These are phyloP conservation scores for Clarireedia paspali DNA, from an alignment of 2,329 filamentous ascomycete species.

Conservation along the genomic window DNA sequence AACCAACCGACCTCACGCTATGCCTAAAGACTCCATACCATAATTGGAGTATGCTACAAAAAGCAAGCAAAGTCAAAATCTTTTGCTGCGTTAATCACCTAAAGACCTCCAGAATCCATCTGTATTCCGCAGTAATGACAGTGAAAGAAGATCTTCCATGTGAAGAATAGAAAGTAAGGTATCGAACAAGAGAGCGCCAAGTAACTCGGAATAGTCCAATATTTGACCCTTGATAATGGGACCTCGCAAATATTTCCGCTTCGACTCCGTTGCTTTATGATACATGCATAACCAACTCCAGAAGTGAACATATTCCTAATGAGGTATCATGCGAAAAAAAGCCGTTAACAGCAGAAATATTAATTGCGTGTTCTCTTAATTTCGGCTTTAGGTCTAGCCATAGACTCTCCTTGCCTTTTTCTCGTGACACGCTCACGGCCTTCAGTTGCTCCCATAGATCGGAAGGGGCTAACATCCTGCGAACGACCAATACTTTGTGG, in stretches of 20 bases:
- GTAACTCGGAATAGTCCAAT: not conserved
- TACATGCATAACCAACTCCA: not conserved
- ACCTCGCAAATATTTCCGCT: no score
- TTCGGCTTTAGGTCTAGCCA: slow-evolving; percentile 25
- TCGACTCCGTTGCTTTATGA: not conserved
- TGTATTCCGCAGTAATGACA: not conserved
- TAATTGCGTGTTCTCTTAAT: slow-evolving; percentile 6
- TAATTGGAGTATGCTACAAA: slow-evolving; percentile 6
- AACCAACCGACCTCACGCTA: slow-evolving; percentile 1
- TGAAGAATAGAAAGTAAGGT: slow-evolving; percentile 2
- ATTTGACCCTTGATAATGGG: not conserved
- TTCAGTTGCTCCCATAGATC: slow-evolving; percentile 51
- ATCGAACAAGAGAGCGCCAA: not conserved
- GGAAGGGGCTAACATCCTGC: slow-evolving; percentile 43
- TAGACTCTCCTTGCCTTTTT: slow-evolving; percentile 37
- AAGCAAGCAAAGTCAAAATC: not conserved
- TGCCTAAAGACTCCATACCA: slow-evolving; percentile 7
- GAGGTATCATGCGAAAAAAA: not conserved
- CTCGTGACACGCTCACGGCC: slow-evolving; percentile 30
- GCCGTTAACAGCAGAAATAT: not conserved
- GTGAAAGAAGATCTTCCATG: slow-evolving; percentile 1
- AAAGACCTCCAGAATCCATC: not conserved
- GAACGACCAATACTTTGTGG: slow-evolving; percentile 9
- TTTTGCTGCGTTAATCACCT: not conserved
- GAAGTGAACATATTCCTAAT: not conserved